Percentiles rank a stretch among this genome's conserved stretches.
phyloP scores from a whole-genome alignment of 306 rosid species.

The Medicago truncatula region DNA sequence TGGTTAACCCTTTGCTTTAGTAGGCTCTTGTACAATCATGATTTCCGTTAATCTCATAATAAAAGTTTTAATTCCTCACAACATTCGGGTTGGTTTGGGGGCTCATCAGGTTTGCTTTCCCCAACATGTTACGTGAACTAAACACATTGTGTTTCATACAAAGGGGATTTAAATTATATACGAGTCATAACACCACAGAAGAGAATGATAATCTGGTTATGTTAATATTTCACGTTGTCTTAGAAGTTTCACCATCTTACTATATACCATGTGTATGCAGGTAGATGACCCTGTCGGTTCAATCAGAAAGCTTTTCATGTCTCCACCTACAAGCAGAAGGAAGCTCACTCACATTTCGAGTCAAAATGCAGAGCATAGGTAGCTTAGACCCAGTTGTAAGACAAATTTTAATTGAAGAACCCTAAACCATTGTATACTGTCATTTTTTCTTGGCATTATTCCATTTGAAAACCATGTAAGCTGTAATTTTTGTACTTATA shows the following conservation, averaged over 20 bases:
- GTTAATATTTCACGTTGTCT: conserved; percentile 17
- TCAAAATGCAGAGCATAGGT: conserved; percentile 40
- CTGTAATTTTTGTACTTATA: conserved; percentile 44
- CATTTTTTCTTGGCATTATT: conserved; percentile 29
- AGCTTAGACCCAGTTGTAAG: conserved; percentile 11
- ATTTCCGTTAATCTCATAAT: conserved; percentile 3
- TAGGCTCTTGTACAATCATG: conserved; percentile 8
- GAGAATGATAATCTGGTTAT: conserved; percentile 7
- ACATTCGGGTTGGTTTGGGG: neutral
- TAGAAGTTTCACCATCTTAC: conserved; percentile 35
- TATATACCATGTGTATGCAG: conserved; percentile 55
- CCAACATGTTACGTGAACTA: neutral
- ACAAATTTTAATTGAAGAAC: conserved; percentile 1
- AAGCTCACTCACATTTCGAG: conserved; percentile 53
- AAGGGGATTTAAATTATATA: conserved; percentile 9
- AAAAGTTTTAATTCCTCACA: neutral
- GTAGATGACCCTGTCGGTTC: conserved; percentile 87
- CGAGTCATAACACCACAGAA: neutral
- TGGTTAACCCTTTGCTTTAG: conserved; percentile 26
- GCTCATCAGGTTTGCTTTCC: neutral
- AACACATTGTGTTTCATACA: neutral
- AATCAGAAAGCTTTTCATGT: conserved; percentile 73
- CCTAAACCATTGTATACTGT: conserved; percentile 33
- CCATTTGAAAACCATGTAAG: conserved; percentile 35
- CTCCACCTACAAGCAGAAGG: conserved; percentile 69